Evolutionary conservation across 192 early-diverging fungal species (phyloP), one percentile per base, ranked within the genome.

Genomic region (Coemansia umbellata): DNA sequence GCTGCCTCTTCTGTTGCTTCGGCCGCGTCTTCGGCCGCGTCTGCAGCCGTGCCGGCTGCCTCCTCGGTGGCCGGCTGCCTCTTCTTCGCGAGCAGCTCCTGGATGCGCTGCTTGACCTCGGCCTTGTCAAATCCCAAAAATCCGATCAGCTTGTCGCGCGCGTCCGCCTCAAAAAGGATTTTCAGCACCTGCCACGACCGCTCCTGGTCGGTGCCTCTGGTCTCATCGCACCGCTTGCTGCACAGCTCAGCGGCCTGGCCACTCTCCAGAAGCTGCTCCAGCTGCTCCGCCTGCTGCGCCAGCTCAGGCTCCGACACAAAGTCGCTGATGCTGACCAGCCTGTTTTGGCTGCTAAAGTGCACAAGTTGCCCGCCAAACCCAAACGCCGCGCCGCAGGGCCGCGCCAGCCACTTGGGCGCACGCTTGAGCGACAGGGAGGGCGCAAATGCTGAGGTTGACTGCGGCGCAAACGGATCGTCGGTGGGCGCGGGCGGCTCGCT

Each of bases 331-430:
- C 58, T 74, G n/a, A 95, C 87, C 51, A 50, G 74, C 51, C 31
- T 56, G 22, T 4, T 63, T 64, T 36, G 81, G 71, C 80, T 78
- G 48, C 80, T 74, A 61, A 97, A 95, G 42, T 66, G 70, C 15
- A 91, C 88, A 11, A 97, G 79, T 65, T 92, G 87, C 27, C 92
- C 91, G 56, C 94, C 94, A 59, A 93, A 97, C 4, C 89, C 87
- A 80, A 90, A 99, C 1, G 83, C 73, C 1, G 83, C 90, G 11
- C 92, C 92, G 0, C 86, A 86, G 17, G 94, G 94, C 2, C 92
- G 78, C 18, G 88, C 84, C 21, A 95, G 80, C 96, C 96, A 99
- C 70, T 94, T 94, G 50, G 96, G 96, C 37, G 97, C 89, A 31
- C 88, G 82, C 50, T 85, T 86, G 8, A 92, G 74, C 17, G 83